Conservation (phyloP, 352 stramenopile species). For the Phytophthora sp. region DNA sequence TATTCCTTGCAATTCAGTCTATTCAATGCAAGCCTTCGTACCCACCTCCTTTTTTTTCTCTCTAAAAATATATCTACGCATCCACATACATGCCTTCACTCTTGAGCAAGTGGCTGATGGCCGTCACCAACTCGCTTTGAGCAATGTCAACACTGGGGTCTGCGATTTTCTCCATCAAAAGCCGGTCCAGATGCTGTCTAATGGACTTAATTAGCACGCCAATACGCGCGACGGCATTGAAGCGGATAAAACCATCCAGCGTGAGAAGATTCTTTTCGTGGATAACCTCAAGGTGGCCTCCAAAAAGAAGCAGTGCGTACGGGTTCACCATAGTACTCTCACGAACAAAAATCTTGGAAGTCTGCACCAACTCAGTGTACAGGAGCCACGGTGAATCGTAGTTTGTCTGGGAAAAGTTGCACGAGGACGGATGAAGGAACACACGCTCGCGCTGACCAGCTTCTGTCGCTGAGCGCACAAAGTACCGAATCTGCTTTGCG, state of each 20-base stretch:
- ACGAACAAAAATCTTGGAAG: conserved; percentile 97
- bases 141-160: conserved; percentile 92
- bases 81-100: conserved; percentile 74
- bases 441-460: conserved; percentile 80
- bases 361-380: conserved; percentile 96
- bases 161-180: conserved; percentile 95
- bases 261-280: conserved; percentile 91
- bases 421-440: conserved; percentile 96
- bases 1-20: no score
- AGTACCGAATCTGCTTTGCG: conserved; percentile 95
- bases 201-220: conserved; percentile 97
- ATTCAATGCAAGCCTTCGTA: no score
- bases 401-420: conserved; percentile 88
- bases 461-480: conserved; percentile 59
- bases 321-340: conserved; percentile 97
- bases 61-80: no score
- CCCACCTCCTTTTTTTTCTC: no score
- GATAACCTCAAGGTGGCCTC: conserved; percentile 91
- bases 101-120: conserved; percentile 82
- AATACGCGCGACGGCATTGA: conserved; percentile 93
- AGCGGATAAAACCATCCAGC: conserved; percentile 94
- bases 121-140: conserved; percentile 81
- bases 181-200: conserved; percentile 91
- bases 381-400: conserved; percentile 97
- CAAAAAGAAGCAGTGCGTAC: conserved; percentile 98